Evolutionary conservation across 805 yeast genomes (phyloP).

Genomic region (Ogataea ganodermae): DNA sequence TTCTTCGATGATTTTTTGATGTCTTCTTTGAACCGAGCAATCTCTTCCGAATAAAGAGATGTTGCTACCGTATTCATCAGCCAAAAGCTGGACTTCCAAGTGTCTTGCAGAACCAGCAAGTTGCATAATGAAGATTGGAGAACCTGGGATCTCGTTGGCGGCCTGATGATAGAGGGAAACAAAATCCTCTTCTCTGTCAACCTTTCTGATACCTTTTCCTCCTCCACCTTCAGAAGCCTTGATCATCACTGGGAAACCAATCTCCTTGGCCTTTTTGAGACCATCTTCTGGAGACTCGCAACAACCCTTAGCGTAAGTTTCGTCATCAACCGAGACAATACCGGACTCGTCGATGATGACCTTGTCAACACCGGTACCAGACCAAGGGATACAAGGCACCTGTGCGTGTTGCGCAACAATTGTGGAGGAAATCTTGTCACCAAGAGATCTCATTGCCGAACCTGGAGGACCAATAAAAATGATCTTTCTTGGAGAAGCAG

Average conservation of each 20-base stretch:
- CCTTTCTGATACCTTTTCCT: conserved; percentile 99
- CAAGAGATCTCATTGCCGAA: conserved; percentile 98
- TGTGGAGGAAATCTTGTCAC: conserved; percentile 97
- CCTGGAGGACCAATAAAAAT: conserved; percentile 99
- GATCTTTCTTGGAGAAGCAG: conserved; percentile 87
- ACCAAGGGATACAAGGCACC: conserved; percentile 99
- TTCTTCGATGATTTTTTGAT: conserved; percentile 97
- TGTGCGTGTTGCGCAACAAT: conserved; percentile 98
- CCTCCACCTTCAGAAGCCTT: conserved; percentile 99
- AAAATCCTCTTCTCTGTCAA: conserved; percentile 81
- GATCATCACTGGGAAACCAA: conserved; percentile 98
- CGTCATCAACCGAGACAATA: conserved; percentile 86
- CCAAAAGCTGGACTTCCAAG: conserved; percentile 94
- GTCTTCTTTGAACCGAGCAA: conserved; percentile 99
- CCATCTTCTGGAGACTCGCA: conserved; percentile 87
- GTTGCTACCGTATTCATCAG: conserved; percentile 98
- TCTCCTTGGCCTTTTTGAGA: conserved; percentile 73
- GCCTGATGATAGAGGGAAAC: conserved; percentile 83
- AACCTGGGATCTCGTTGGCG: conserved; percentile 96
- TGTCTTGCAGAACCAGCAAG: conserved; percentile 98
- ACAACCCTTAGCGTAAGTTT: conserved; percentile 85
- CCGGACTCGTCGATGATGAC: conserved; percentile 74
- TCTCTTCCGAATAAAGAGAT: conserved; percentile 98
- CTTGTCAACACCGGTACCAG: conserved; percentile 93
- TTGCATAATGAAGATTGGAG: conserved; percentile 97